Evolutionary conservation across 441 rosid genomes (phyloP).

Genomic region (Daphne laureola): DNA sequence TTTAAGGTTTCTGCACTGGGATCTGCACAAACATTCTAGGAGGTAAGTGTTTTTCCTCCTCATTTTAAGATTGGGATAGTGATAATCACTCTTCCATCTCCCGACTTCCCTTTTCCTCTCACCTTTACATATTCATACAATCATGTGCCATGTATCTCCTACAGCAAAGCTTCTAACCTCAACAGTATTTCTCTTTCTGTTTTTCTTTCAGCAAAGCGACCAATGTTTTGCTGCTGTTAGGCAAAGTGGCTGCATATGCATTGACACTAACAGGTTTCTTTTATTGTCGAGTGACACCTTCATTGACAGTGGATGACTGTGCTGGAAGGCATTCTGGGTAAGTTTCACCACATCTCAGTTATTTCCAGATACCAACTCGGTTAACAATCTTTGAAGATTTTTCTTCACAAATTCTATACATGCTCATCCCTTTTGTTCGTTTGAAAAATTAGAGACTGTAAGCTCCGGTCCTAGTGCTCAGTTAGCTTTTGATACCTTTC

Average conservation of each 20-base stretch:
- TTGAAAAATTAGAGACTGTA: no score
- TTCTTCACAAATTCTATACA: no score
- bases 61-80: neutral
- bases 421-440: no score
- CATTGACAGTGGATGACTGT: constrained; percentile 44
- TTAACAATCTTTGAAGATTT: no score
- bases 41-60: constrained; percentile 34
- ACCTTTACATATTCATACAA: neutral
- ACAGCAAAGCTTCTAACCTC: constrained; percentile 4
- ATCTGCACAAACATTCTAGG: constrained; percentile 72
- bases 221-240: constrained; percentile 69
- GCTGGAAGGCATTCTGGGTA: constrained; percentile 52
- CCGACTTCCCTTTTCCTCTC: constrained; percentile 6
- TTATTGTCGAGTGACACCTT: constrained; percentile 64
- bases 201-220: constrained; percentile 59
- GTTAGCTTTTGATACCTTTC: no score
- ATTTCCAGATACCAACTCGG: neutral
- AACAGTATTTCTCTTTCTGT: no score
- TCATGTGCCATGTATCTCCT: constrained; percentile 2
- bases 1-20: constrained; percentile 87
- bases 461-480: no score
- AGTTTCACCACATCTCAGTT: constrained; percentile 23
- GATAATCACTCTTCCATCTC: neutral
- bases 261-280: constrained; percentile 82
- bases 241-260: constrained; percentile 85